Evolutionary conservation across 176 grass and related monocot genomes (phyloP), one percentile per base, ranked within the genome.

Genomic region (Melocanna baccifera): DNA sequence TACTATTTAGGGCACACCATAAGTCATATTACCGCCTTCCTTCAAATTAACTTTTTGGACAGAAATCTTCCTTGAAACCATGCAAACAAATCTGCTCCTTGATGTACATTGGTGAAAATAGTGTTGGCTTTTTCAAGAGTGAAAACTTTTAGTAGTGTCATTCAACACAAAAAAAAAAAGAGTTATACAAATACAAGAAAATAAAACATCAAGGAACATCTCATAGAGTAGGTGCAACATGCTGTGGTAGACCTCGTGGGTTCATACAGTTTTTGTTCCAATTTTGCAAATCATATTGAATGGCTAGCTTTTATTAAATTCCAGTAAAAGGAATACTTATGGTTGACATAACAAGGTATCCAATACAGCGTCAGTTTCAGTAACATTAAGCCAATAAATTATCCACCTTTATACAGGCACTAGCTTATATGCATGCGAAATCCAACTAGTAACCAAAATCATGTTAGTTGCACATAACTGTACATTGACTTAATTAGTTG

Each of bases 161-260:
- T 42, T 69, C 13, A 26, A 40, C 43, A 77, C 25, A 8, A 80
- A 65, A 66, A 22, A 52, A 75, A 45, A 34, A n/a, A 32, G 15
- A 36, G 32, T 65, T 22, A 64, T 15, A 4, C 55, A 36, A 53
- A 58, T 55, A 80, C 28, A 82, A 69, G 51, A 76, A 82, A 61
- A 51, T 68, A 68, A 79, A 87, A 23, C 63, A 77, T 77, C 71
- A 82, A 47, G 46, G 80, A 29, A 73, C 29, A 73, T 55, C 6
- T 20, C 51, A 55, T 55, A 55, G 18, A 55, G 16, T 20, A 30
- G 11, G 56, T 50, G 56, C 13, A 37, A 18, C 45, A 57, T 37
- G 15, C 53, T 77, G 41, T 16, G 26, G 9, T 47, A 82, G 32
- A 45, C 22, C 18, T 26, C 4, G 63, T 67, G 53, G 50, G n/a